Conservation (phyloP, 176 grass and related monocot species). For the Eremochloa ophiuroides region DNA sequence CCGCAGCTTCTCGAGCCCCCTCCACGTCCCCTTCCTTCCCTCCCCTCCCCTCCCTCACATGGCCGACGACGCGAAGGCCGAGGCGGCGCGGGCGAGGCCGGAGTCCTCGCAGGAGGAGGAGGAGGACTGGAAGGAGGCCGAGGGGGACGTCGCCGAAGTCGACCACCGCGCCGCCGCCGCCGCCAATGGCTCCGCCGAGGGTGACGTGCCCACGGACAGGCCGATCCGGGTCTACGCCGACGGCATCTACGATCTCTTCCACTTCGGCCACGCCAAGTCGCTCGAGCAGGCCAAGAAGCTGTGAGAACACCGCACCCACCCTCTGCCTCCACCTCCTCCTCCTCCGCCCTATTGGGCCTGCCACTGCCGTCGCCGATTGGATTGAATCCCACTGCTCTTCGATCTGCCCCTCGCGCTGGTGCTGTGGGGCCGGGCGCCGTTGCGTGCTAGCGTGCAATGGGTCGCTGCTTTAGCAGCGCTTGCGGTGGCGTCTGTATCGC, state of each 20-base stretch:
- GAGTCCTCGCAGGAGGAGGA: constrained; percentile 52
- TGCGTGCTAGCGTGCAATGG: not conserved
- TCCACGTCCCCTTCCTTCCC: not conserved
- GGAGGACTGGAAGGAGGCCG: constrained; percentile 56
- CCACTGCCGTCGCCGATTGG: not conserved
- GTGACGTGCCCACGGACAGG: constrained; percentile 31
- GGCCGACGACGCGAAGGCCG: constrained; percentile 46
- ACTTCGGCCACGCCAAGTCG: constrained; percentile 83
- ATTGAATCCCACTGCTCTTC: not conserved
- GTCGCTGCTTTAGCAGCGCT: not conserved
- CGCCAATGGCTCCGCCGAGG: constrained; percentile 2
- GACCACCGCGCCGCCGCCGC: not conserved
- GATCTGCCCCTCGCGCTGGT: constrained; percentile 9
- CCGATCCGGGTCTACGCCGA: constrained; percentile 85
- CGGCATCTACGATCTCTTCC: constrained; percentile 93
- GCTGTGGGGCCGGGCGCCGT: not conserved
- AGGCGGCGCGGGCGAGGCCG: constrained; percentile 3
- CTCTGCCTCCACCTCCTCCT: not conserved
- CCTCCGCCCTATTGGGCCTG: no score
- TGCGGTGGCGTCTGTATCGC: not conserved
- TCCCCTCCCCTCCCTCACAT: constrained; percentile 3
- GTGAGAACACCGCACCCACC: constrained; percentile 29
- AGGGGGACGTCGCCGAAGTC: constrained; percentile 30
- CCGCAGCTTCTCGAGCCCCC: constrained; percentile 3
- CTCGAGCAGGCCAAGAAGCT: constrained; percentile 92